Evolutionary conservation across 169 alveolate species (phyloP), one percentile per base, ranked within the genome.

Genomic region (Toxoplasma gondii): DNA sequence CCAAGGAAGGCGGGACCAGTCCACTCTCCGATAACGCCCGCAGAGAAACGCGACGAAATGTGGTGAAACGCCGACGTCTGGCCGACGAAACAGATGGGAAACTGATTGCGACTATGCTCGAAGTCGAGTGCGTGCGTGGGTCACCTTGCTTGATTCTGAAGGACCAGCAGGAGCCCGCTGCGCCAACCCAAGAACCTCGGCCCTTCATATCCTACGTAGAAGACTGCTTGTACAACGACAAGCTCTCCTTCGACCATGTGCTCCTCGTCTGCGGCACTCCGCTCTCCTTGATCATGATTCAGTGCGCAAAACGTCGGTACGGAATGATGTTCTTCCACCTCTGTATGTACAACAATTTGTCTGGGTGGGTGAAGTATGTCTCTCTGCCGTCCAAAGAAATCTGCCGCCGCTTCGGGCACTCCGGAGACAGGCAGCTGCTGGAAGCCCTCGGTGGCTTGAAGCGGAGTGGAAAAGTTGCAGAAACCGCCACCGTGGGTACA

Each of bases 241-340:
- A 82, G 41, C 67, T 82, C 4, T 17, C 90, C 67, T 43, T 82
- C 27, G 12, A 67, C 41, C 39, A n/a, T 24, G 90, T 41, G 16
- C 67, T 39, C 5, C 90, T 49, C 17, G 90, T 43, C 38, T 43
- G 5, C 38, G 90, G 90, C 34, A 45, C 69, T n/a, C 90, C 90
- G 17, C 67, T 82, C 38, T 4, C 41, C 31, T 67, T 82, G 69
- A 64, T 82, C 49, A 39, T 82, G 69, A 82, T 82, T 7, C 90
- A 82, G 90, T 82, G 90, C 12, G 90, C 90, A 19, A 39, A 44
- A 4, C 90, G 90, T 12, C 90, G 90, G 34, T 82, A 31, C 36
- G 90, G 90, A 24, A 82, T 82, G 90, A 70, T 82, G 24, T 82
- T 82, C 41, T 82, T 82, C 90, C 90, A 82, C 67, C 67, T 82